Percentiles rank a stretch among this genome's conserved stretches.
phyloP scores from a whole-genome alignment of 345 rosid genomes.

The Arabis alpina region DNA sequence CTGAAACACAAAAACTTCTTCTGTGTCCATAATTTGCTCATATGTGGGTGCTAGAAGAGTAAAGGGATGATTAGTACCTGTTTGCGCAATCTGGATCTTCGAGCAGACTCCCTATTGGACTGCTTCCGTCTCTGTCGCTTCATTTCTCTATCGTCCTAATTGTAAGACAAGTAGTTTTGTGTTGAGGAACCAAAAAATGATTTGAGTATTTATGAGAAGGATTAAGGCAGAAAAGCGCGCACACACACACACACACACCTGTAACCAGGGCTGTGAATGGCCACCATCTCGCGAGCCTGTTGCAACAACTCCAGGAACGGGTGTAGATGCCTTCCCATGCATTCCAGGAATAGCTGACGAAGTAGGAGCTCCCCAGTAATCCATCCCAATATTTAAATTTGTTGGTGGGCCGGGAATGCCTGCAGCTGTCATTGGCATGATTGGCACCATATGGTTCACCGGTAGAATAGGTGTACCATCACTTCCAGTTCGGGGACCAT shows the following conservation, averaged over 20 bases:
- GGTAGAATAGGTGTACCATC: constrained; percentile 51
- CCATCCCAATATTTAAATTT: constrained; percentile 97
- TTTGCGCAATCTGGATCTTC: constrained; percentile 93
- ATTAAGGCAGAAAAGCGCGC: not conserved
- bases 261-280: constrained; percentile 88
- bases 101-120: constrained; percentile 98
- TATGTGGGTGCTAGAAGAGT: constrained; percentile 1
- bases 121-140: constrained; percentile 97
- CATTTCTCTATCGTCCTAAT: constrained; percentile 90
- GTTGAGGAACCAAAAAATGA: not conserved
- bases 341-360: constrained; percentile 63
- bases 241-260: constrained; percentile 48
- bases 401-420: constrained; percentile 87
- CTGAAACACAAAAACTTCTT: constrained; percentile 51
- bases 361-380: constrained; percentile 90
- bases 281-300: constrained; percentile 68
- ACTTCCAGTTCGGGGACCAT: constrained; percentile 75
- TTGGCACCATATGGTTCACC: constrained; percentile 57
- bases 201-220: not conserved
- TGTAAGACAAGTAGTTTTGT: constrained; percentile 4
- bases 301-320: constrained; percentile 67
- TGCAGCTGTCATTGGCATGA: constrained; percentile 66
- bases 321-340: constrained; percentile 72
- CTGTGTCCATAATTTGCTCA: constrained; percentile 35
- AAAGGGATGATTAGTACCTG: constrained; percentile 62